Evolutionary conservation across 192 early-diverging fungal genomes (phyloP).

Genomic region (Haplosporangium gracile): DNA sequence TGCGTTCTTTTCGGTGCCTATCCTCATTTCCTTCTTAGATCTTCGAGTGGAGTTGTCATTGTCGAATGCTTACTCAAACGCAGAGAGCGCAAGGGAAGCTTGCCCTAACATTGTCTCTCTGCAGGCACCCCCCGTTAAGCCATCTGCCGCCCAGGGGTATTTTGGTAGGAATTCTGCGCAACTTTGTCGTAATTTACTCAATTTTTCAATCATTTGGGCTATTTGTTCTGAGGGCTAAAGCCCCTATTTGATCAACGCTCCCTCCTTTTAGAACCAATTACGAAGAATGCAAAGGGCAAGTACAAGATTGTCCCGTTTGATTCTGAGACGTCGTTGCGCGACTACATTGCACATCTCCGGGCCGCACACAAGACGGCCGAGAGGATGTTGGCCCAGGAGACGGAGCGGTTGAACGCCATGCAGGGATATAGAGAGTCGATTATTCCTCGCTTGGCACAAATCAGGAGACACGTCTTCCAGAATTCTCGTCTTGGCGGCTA

Average conservation of each 20-base stretch:
- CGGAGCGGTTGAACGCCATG: slow-evolving; percentile 32
- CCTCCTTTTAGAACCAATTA: slow-evolving; percentile 3
- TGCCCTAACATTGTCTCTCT: slow-evolving; percentile 25
- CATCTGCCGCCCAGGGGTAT: slow-evolving; percentile 19
- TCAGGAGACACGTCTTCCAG: slow-evolving; percentile 45
- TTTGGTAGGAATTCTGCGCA: slow-evolving; percentile 22
- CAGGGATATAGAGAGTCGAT: slow-evolving; percentile 38
- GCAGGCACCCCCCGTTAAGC: slow-evolving; percentile 26
- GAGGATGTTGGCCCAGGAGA: slow-evolving; percentile 26
- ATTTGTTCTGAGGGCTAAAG: too few relatives aligned
- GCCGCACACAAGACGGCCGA: slow-evolving; percentile 44
- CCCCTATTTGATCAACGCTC: too few relatives aligned
- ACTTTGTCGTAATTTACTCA: not conserved
- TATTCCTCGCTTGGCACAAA: slow-evolving; percentile 31
- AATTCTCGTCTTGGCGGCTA: slow-evolving; percentile 29
- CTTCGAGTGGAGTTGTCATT: slow-evolving; percentile 44
- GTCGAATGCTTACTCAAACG: slow-evolving; percentile 40
- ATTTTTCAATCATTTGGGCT: too few relatives aligned
- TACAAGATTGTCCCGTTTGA: slow-evolving; percentile 7
- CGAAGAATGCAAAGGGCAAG: not conserved
- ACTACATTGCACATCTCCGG: slow-evolving; percentile 29
- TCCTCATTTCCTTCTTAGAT: slow-evolving; percentile 1
- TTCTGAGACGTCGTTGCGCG: slow-evolving; percentile 16
- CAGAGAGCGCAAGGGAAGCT: slow-evolving; percentile 37
- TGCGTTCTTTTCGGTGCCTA: not conserved